Evolutionary conservation across 2,329 filamentous ascomycete genomes (phyloP), one percentile per base, ranked within the genome.

Genomic region (Nigrospora oryzae): DNA sequence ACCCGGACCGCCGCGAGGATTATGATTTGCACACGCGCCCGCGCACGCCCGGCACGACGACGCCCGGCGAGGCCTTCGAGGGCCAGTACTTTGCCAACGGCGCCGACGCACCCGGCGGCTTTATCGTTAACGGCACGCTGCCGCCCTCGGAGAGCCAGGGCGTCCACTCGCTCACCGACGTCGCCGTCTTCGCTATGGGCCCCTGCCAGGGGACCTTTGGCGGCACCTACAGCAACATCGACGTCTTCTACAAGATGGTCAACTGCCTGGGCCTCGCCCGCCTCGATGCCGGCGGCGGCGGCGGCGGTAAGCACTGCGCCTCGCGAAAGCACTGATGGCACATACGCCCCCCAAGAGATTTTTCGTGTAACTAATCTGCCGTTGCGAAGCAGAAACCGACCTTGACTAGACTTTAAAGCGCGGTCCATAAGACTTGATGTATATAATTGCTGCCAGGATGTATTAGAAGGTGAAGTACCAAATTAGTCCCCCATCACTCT

Each of bases 151-250:
- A 84, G 54, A 60, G 71, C 36, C 76, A 84, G 66, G 88, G 85
- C 41, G 85, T 89, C 15, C 85, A 89, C 68, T 86, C 80, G 19
- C 68, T 89, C 50, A 89, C 85, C 1, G 85, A 89, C 55, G 85
- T 89, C 31, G 81, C 85, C 2, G 83, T 93, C 16, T 91, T 86
- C 56, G 84, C 86, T 1, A 75, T 77, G 69, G 87, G 87, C 0
- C 87, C 87, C 6, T 91, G 87, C 67, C 83, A 89, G 62, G 82
- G 87, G 55, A 66, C 75, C 13, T 93, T 93, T 59, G 78, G 81
- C 5, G 84, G 85, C 45, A 77, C 83, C 4, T 87, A 81, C 53
- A 80, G 71, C 62, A 85, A 81, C 58, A 75, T 86, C 38, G 84
- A 89, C 50, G 70, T 89, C 51, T 89, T 89, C 56, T 89, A 81